Base-by-base conservation (phyloP, 2,329 filamentous ascomycete species). In the Phialophora expanda region DNA sequence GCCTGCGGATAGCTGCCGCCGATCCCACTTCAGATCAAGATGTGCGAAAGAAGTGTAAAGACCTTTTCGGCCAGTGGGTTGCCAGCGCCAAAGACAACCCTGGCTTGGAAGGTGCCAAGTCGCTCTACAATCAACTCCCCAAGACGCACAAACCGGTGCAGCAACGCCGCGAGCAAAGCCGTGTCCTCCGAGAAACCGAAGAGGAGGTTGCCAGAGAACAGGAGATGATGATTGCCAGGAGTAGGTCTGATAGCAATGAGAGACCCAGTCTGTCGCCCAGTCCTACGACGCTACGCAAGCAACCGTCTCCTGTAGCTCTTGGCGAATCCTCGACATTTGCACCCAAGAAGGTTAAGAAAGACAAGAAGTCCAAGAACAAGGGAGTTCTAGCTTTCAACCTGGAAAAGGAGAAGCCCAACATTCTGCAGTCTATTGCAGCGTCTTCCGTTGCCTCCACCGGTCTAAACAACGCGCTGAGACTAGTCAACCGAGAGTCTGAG, bases 361-460 rank as follows among this genome's bases (percentile, higher is more conserved):
- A 72, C 46, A 76, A 85, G 70, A 84, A 84, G 70, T 81, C 83
- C 70, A 83, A 83, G 60, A 78, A 77, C 75, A 61, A 54, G 22
- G 58, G 58, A 20, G 58, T 70, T 30, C 97, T 98, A 55, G 38
- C 70, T 28, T 97, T 98, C 82, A 92, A 90, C 75, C 83, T 98
- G 0, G 91, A 96, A 72, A 89, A 87, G 46, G 95, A 98, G 77
- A 94, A 94, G 77, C 90, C 91, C 0, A 85, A 90, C 66, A 93
- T 99, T 82, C 89, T 97, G 70, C 87, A 89, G 68, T 87, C 89
- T n/a, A 93, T 99, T 69, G 95, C 94, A 2, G 91, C 94, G 55
- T 88, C 93, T 0, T 93, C 92, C 0, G 91, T 98, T 46, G 91
- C 93, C 3, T 89, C 92, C n/a, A 97, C 91, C 0, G 97, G 96